phyloP scores from a whole-genome alignment of 1,139 yeast genomes.

The Suhomyces anneliseae region DNA sequence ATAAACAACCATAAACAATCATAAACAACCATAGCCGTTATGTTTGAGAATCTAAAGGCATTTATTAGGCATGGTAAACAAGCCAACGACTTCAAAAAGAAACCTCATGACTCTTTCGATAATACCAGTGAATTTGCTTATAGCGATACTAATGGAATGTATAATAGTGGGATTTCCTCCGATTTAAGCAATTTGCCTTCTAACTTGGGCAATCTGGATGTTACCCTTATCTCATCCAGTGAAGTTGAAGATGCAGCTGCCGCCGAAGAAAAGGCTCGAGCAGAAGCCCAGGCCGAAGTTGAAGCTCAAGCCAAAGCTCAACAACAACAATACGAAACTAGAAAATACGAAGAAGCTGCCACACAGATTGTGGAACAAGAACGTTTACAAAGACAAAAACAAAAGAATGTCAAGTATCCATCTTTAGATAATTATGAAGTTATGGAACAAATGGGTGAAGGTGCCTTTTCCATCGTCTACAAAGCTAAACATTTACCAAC shows the following conservation, averaged over 20 bases:
- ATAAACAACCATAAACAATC: background rate
- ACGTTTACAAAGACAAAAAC: slow-evolving; percentile 35
- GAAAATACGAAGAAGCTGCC: slow-evolving; percentile 53
- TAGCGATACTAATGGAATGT: background rate
- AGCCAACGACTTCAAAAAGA: slow-evolving; percentile 49
- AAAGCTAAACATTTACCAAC: slow-evolving; percentile 55
- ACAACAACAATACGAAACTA: slow-evolving; percentile 17
- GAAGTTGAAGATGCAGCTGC: background rate
- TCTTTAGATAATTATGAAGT: slow-evolving; percentile 46
- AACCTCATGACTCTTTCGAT: slow-evolving; percentile 6
- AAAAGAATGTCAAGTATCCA: slow-evolving; percentile 43
- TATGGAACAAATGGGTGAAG: slow-evolving; percentile 62
- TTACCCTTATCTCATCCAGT: slow-evolving; percentile 2
- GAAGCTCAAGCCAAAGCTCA: slow-evolving; percentile 8
- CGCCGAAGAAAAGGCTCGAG: slow-evolving; percentile 4
- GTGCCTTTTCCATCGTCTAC: slow-evolving; percentile 88
- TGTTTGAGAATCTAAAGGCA: slow-evolving; percentile 67
- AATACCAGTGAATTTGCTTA: slow-evolving; percentile 5
- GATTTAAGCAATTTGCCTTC: slow-evolving; percentile 9
- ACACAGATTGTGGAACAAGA: slow-evolving; percentile 66
- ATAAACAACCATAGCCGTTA: slow-evolving; percentile 13
- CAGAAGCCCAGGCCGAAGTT: slow-evolving; percentile 10
- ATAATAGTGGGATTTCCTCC: background rate
- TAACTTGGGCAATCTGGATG: slow-evolving; percentile 4
- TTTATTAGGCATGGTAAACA: slow-evolving; percentile 84